phyloP scores from a whole-genome alignment of 1,284 basidiomycete species.

The Neotropicomus parvogracilis region DNA sequence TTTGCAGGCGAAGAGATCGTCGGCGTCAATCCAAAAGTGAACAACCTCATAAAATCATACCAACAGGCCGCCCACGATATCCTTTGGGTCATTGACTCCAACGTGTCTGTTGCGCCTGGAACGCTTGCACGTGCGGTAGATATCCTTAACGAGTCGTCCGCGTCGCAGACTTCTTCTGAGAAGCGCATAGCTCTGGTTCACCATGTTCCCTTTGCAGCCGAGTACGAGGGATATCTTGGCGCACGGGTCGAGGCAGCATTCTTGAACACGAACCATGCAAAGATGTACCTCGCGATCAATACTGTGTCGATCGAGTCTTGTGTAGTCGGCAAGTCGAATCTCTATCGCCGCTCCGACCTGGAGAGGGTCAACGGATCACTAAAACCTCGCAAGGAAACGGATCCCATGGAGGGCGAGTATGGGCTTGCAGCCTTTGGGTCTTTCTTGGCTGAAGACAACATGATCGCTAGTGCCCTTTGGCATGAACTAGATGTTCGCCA shows the following conservation, averaged over 20 bases:
- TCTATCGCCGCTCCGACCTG: constrained; percentile 89
- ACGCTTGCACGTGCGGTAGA: constrained; percentile 87
- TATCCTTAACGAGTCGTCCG: constrained; percentile 48
- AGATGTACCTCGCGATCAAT: constrained; percentile 98
- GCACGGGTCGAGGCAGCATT: constrained; percentile 91
- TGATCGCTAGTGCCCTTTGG: constrained; percentile 88
- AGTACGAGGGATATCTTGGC: constrained; percentile 66
- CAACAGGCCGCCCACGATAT: constrained; percentile 81
- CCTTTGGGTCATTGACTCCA: constrained; percentile 96
- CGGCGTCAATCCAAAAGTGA: constrained; percentile 97
- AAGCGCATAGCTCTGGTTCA: constrained; percentile 84
- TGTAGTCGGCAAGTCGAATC: constrained; percentile 94
- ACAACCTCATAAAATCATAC: constrained; percentile 90
- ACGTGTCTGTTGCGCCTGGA: constrained; percentile 76
- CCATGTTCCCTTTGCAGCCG: constrained; percentile 90
- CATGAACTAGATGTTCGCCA: constrained; percentile 85
- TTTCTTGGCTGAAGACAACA: constrained; percentile 94
- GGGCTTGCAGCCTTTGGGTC: constrained; percentile 79
- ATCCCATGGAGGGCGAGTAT: constrained; percentile 31
- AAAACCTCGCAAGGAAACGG: constrained; percentile 39
- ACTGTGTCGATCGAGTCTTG: constrained; percentile 86
- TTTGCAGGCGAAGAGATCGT: constrained; percentile 64
- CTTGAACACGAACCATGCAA: constrained; percentile 95
- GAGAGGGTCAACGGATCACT: constrained; percentile 65
- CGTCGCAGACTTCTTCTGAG: constrained; percentile 16